Base-by-base conservation (phyloP, 441 rosid genomes). In the Eruca vesicaria region DNA sequence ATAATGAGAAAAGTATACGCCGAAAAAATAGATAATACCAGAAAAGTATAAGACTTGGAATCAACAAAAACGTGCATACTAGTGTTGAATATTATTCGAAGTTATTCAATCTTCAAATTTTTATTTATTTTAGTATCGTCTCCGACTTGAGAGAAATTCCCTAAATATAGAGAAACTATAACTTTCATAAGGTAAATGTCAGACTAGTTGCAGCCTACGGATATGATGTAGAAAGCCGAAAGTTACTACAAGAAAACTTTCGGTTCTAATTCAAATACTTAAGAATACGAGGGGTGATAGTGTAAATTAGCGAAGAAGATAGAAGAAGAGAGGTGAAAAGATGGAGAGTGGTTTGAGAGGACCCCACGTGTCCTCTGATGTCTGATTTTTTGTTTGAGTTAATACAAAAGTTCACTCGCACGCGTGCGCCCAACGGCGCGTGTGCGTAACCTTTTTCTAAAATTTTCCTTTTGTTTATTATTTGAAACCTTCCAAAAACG, bases 381-480 rank as follows among this genome's bases (percentile, higher is more conserved):
- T 68, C 72, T 43, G 26, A 56, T 0, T 50, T n/a, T 7, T 50
- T 50, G 55, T 50, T 50, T 43, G 70, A 77, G 20, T 33, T 65
- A 9, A 71, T n/a, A 29, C 20, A 72, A 69, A 78, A 19, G 63
- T 75, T 35, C 55, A 15, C 15, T 65, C 55, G 80, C 82, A 80
- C 74, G 82, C 80, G 77, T 80, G 77, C 77, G 67, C 75, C 73
- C 77, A 53, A n/a, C 2, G 15, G 71, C 78, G 80, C 80, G 83
- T 76, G 80, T 76, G 78, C 67, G 69, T 79, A 78, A 43, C 66
- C 33, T 62, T 71, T 50, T 52, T 14, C 23, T 35, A 66, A 33
- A 50, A 16, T 32, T 63, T n/a, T 58, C 35, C 9, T 70, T 57
- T 12, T 48, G 6, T 20, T 21, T 60, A 57, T 23, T 23, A 56